These are phyloP conservation scores for Penicillium dipodomyicola DNA, from an alignment of 495 filamentous ascomycete species.

Conservation along the genomic window DNA sequence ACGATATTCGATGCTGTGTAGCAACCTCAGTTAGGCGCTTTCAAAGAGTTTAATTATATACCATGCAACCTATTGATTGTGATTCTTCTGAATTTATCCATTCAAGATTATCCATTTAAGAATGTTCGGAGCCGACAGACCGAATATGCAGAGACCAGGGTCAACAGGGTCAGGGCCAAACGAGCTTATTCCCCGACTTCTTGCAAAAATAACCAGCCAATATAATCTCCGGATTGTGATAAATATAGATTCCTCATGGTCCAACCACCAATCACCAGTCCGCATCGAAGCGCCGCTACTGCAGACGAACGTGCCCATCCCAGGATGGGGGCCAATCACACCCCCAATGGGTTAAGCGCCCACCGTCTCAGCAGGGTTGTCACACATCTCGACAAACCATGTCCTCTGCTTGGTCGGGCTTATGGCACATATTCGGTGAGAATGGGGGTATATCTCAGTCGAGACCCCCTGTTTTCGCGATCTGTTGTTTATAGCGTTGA, in stretches of 20 bases:
- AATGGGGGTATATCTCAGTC: conserved; percentile 27
- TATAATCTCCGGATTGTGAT: background rate
- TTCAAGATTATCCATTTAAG: background rate
- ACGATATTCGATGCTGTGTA: background rate
- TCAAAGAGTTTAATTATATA: background rate
- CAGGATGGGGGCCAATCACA: conserved; percentile 26
- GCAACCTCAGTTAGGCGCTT: background rate
- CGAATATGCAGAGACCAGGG: background rate
- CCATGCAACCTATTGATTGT: background rate
- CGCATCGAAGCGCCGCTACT: conserved; percentile 22
- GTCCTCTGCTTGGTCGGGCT: conserved; percentile 9
- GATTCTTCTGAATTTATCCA: background rate
- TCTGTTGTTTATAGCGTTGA: conserved; percentile 1
- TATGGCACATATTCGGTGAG: conserved; percentile 6
- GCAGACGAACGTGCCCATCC: conserved; percentile 19
- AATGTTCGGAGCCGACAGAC: background rate
- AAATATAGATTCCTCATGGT: conserved; percentile 7
- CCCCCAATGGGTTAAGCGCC: conserved; percentile 22
- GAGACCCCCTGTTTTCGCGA: conserved; percentile 21
- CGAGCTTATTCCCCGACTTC: conserved; percentile 8
- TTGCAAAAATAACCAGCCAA: conserved; percentile 1
- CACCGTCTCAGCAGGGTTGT: conserved; percentile 25
- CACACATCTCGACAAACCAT: conserved; percentile 19
- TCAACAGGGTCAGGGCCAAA: background rate
- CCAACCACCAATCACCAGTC: conserved; percentile 17